Base-by-base conservation (phyloP, 495 filamentous ascomycete genomes). In the Aspergillus incahuasiensis region DNA sequence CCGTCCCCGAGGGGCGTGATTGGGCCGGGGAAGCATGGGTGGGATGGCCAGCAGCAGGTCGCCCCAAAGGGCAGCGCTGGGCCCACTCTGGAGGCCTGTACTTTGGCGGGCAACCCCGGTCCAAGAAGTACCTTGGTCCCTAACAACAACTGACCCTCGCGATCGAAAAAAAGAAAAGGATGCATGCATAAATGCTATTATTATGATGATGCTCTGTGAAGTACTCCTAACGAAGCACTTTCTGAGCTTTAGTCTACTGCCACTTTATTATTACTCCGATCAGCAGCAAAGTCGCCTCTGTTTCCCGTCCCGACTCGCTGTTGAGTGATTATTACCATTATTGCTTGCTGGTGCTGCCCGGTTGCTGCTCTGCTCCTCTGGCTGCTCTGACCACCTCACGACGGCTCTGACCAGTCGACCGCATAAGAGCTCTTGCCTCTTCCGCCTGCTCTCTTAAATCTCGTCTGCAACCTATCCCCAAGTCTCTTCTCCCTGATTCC, bases 11-110 rank as follows among this genome's bases (percentile, higher is more conserved):
- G 19, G 2, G 6, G 9, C 41, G 41, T 71, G 64, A 75, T 75
- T 73, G 64, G 71, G 32, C 61, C 72, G 72, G 69, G 72, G 72
- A 71, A 71, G 60, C 64, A 70, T 63, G 71, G 68, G 66, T 60
- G 58, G 57, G 62, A 59, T 45, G 45, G 55, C 49, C 55, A 62
- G 46, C 61, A 62, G 64, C 72, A 71, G 45, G 64, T 72, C 72
- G 72, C 69, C 68, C 64, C 52, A 75, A 71, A 69, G 56, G 71
- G 72, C 54, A 75, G 66, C 60, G 62, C 49, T 52, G 34, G 49
- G 41, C 32, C 32, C 32, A 35, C 32, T 15, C 25, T 28, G 25
- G 25, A 8, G 8, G 25, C 25, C 4, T 8, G 25, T 28, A 64
- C 58, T 64, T 64, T 67, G 63, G 25, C n/a, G n/a, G n/a, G n/a